These are phyloP conservation scores for Talaromyces sp. DNA, from an alignment of 2,329 filamentous ascomycete species.

Conservation along the genomic window DNA sequence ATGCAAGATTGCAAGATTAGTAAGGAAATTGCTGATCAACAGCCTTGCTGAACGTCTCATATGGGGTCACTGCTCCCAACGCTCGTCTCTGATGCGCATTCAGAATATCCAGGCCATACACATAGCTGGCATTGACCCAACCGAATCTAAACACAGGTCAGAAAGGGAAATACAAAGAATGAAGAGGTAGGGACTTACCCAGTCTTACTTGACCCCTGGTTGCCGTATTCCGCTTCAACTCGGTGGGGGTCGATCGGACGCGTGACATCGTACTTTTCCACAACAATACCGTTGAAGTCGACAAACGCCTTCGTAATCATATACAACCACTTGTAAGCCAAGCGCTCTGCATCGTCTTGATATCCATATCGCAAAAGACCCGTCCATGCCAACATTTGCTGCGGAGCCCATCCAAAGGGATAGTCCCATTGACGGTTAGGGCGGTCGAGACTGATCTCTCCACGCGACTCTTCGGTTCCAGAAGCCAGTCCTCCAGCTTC, in stretches of 20 bases:
- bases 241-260: slow-evolving; percentile 83
- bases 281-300: slow-evolving; percentile 96
- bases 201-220: slow-evolving; percentile 62
- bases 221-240: slow-evolving; percentile 95
- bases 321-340: slow-evolving; percentile 95
- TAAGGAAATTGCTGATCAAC: slow-evolving; percentile 36
- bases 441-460: slow-evolving; percentile 70
- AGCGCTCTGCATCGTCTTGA: slow-evolving; percentile 78
- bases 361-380: slow-evolving; percentile 90
- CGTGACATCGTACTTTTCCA: slow-evolving; percentile 98
- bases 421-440: slow-evolving; percentile 99
- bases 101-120: slow-evolving; percentile 85
- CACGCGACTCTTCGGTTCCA: slow-evolving; percentile 85
- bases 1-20: slow-evolving; percentile 9
- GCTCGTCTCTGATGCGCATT: slow-evolving; percentile 87
- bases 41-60: slow-evolving; percentile 75
- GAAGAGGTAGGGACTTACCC: slow-evolving; percentile 64
- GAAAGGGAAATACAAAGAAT: not conserved
- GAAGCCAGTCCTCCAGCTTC: slow-evolving; percentile 82
- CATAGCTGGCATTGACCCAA: slow-evolving; percentile 98
- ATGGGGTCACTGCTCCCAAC: slow-evolving; percentile 81
- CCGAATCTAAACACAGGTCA: slow-evolving; percentile 65
- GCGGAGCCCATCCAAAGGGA: slow-evolving; percentile 95
- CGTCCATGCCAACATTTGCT: slow-evolving; percentile 97
- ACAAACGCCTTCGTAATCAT: slow-evolving; percentile 99